Evolutionary conservation across 352 stramenopile species (phyloP).

Genomic region (Phytophthora boehmeriae): DNA sequence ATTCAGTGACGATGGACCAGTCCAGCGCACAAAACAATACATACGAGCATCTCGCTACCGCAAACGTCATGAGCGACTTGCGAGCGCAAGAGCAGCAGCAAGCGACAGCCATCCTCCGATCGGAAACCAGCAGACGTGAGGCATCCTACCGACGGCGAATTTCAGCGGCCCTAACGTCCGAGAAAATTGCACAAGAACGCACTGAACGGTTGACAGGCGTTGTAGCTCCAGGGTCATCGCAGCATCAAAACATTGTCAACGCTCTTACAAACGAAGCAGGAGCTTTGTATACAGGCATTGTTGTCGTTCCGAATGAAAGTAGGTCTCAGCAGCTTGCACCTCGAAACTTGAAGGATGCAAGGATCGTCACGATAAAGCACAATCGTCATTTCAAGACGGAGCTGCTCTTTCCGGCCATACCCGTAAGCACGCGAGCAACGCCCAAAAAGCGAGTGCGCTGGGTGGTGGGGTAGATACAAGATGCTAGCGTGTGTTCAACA

Average conservation of each 20-base stretch:
- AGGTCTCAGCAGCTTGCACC: constrained; percentile 1
- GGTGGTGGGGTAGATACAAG: background rate
- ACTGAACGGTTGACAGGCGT: constrained; percentile 16
- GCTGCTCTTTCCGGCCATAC: constrained; percentile 35
- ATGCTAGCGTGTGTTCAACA: background rate
- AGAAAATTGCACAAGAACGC: constrained; percentile 10
- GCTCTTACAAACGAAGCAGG: constrained; percentile 26
- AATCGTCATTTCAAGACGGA: constrained; percentile 42
- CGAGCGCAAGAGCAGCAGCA: constrained; percentile 37
- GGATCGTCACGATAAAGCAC: constrained; percentile 33
- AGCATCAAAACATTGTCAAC: constrained; percentile 38
- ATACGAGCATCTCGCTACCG: constrained; percentile 20
- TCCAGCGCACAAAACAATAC: background rate
- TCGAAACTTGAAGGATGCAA: constrained; percentile 15
- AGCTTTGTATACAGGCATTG: constrained; percentile 39
- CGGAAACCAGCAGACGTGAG: constrained; percentile 31
- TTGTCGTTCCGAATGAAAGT: constrained; percentile 16
- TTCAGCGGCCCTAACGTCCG: constrained; percentile 4
- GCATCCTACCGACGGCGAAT: constrained; percentile 13
- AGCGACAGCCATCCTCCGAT: constrained; percentile 24
- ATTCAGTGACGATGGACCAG: constrained; percentile 16
- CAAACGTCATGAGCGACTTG: constrained; percentile 36
- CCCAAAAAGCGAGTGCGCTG: constrained; percentile 11
- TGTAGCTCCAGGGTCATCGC: background rate
- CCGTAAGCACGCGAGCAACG: constrained; percentile 7